Base-by-base conservation (phyloP, 495 filamentous ascomycete species). In the Aspergillus cavernicola region DNA sequence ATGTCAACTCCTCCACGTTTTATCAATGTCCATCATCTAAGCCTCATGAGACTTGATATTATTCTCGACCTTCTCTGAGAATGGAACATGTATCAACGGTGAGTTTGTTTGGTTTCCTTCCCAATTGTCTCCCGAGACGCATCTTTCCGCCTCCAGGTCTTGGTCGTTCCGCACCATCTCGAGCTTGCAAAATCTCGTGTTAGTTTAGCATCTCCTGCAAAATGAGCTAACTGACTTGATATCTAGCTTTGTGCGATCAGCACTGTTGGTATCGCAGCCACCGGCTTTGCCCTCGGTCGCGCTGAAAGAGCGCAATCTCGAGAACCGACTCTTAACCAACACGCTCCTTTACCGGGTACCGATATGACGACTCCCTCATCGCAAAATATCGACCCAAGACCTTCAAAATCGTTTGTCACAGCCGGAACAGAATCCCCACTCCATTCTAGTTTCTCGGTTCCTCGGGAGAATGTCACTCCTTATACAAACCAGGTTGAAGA, bases 211-310 rank as follows among this genome's bases (percentile, higher is more conserved):
- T 12, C 3, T 4, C 15, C 50, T 28, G 9, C 15, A 11, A 20
- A 15, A 12, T 35, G 6, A 20, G 38, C 45, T 54, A 15, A 23
- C 54, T 33, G 15, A 24, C 26, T 32, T 26, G 5, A 47, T 3
- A 23, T 26, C 63, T 64, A 88, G 85, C 77, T 88, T 33, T 87
- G 85, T 84, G 85, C 85, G 58, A 70, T 83, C 60, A 81, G 83
- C 74, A 86, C 85, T 50, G 75, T 87, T 66, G 83, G 81, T 66
- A 79, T 85, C 55, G 84, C 85, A 56, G 76, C 83, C 39, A 77
- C 82, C 37, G 85, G 85, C 50, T 75, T 83, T 54, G 79, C 84
- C 52, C 74, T 87, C 59, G 85, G 81, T 66, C 80, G 79, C 62
- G 76, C 75, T 28, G 76, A 80, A 58, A 69, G 68, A 18, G 57